phyloP scores from a whole-genome alignment of 495 filamentous ascomycete species.

The Cetradonia linearis region DNA sequence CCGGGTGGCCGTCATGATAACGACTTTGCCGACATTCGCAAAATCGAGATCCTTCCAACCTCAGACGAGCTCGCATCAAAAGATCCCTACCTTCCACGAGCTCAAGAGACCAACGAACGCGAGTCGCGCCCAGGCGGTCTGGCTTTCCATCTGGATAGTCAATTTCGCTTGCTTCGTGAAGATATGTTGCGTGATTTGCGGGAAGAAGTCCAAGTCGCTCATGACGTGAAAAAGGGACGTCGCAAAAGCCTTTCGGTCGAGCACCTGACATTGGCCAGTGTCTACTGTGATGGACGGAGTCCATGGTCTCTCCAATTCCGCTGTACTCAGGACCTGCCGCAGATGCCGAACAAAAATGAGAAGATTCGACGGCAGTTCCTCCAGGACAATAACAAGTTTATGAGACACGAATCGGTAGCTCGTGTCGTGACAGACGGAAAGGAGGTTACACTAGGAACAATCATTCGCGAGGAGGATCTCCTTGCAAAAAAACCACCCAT shows the following conservation, averaged over 20 bases:
- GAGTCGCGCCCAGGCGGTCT: slow-evolving; percentile 28
- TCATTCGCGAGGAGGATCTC: slow-evolving; percentile 47
- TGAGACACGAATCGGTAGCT: slow-evolving; percentile 52
- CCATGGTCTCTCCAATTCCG: slow-evolving; percentile 39
- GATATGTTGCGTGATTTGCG: slow-evolving; percentile 62
- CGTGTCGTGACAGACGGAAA: slow-evolving; percentile 44
- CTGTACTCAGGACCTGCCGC: slow-evolving; percentile 37
- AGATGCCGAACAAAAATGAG: slow-evolving; percentile 30
- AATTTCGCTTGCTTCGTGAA: slow-evolving; percentile 67
- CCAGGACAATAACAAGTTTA: slow-evolving; percentile 37
- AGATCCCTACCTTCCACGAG: slow-evolving; percentile 48
- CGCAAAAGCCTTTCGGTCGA: slow-evolving; percentile 26
- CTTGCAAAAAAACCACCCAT: slow-evolving; percentile 39
- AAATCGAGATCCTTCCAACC: slow-evolving; percentile 59
- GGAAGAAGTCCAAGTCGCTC: slow-evolving; percentile 44
- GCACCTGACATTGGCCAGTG: slow-evolving; percentile 26
- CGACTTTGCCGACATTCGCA: slow-evolving; percentile 51
- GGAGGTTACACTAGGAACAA: slow-evolving; percentile 50
- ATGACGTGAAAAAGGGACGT: slow-evolving; percentile 35
- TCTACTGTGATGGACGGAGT: slow-evolving; percentile 29
- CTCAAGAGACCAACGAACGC: slow-evolving; percentile 27
- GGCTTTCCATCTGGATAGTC: slow-evolving; percentile 56
- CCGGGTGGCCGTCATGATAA: slow-evolving; percentile 76
- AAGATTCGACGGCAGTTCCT: slow-evolving; percentile 38
- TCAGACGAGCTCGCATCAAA: slow-evolving; percentile 49